phyloP scores from a whole-genome alignment of 2,329 filamentous ascomycete genomes.

The Endothia cerciana region DNA sequence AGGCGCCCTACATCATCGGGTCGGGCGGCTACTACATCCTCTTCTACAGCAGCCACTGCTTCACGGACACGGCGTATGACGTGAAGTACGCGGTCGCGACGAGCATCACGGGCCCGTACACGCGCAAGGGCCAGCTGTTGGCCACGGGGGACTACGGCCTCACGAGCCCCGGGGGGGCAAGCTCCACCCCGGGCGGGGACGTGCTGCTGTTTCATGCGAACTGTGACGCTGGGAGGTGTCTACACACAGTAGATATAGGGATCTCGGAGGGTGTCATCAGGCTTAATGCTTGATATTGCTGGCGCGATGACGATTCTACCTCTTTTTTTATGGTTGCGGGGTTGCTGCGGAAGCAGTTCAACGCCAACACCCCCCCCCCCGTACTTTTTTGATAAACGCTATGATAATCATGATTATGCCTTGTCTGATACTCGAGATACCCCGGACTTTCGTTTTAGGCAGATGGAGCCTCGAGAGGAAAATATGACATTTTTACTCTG shows the following conservation, averaged over 20 bases:
- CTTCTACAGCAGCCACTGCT: slow-evolving; percentile 67
- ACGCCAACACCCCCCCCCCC: no score
- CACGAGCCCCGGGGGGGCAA: slow-evolving; percentile 25
- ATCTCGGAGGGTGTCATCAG: slow-evolving; percentile 21
- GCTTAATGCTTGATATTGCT: slow-evolving; percentile 13
- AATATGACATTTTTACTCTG: not conserved
- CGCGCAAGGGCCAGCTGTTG: slow-evolving; percentile 21
- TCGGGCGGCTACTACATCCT: slow-evolving; percentile 58
- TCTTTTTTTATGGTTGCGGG: not conserved
- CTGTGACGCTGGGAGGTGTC: slow-evolving; percentile 18
- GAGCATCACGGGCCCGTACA: slow-evolving; percentile 26
- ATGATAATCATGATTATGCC: not conserved
- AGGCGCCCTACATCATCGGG: slow-evolving; percentile 60
- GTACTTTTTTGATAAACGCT: not conserved
- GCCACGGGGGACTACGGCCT: slow-evolving; percentile 21
- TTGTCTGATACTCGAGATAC: slow-evolving; percentile 15
- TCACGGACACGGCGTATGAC: slow-evolving; percentile 56
- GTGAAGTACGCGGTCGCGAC: slow-evolving; percentile 57
- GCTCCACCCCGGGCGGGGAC: slow-evolving; percentile 22
- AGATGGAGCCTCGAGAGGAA: not conserved
- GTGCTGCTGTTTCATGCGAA: slow-evolving; percentile 27
- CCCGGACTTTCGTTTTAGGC: slow-evolving; percentile 23
- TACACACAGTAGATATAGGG: slow-evolving; percentile 25
- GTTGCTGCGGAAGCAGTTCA: no score
- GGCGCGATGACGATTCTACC: not conserved